These are phyloP conservation scores for Lactarius deliciosus DNA, from an alignment of 768 basidiomycete species.

Conservation along the genomic window DNA sequence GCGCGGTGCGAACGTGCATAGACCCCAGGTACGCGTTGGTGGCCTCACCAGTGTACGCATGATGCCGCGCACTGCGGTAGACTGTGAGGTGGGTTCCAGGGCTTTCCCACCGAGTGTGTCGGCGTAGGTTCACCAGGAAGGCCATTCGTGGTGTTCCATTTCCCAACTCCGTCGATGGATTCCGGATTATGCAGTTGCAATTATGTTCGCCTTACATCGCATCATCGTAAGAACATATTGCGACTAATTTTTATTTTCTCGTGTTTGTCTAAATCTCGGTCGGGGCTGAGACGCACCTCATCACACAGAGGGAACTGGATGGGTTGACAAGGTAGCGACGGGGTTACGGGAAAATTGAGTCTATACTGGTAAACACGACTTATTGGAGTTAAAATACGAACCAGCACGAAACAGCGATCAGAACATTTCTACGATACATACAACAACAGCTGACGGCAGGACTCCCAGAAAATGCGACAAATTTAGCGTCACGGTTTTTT, in stretches of 20 bases:
- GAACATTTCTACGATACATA: background rate
- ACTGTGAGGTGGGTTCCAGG: background rate
- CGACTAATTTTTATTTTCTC: background rate
- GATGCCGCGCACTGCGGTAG: conserved; percentile 21
- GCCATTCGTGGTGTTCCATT: background rate
- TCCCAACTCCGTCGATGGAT: background rate
- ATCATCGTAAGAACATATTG: background rate
- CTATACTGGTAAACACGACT: background rate
- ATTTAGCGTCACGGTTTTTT: background rate
- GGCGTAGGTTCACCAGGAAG: background rate
- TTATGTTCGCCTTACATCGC: background rate
- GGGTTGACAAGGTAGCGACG: background rate
- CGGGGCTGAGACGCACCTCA: background rate
- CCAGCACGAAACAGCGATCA: background rate
- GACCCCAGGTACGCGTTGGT: conserved; percentile 18
- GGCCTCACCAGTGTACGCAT: conserved; percentile 25
- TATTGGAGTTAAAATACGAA: background rate
- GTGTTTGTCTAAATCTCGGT: background rate
- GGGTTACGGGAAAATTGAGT: background rate
- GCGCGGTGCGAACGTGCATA: conserved; percentile 1
- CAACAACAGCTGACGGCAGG: background rate
- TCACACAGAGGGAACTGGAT: background rate
- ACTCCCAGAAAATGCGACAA: background rate
- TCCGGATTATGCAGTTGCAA: background rate
- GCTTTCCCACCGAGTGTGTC: background rate